Percentiles rank a stretch among this genome's conserved stretches.
Evolutionary conservation across 1,284 basidiomycete species (phyloP).

Genomic region (Mycosarcoma mackinlayi): DNA sequence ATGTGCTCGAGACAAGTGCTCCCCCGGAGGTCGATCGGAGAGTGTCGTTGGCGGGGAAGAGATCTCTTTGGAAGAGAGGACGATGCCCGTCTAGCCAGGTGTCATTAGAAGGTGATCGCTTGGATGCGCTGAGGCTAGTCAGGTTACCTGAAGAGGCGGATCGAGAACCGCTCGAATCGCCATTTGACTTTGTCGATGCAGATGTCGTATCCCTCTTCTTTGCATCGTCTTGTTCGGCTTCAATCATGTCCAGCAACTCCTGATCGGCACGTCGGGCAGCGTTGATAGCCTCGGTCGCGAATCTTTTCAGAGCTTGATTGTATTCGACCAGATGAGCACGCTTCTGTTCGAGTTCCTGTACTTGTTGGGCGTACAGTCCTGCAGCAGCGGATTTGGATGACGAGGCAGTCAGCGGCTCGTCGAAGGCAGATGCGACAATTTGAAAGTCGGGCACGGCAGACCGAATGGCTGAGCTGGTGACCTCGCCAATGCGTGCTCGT

Average conservation of each 20-base stretch:
- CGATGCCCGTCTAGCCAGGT: constrained; percentile 40
- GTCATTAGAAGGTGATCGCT: constrained; percentile 14
- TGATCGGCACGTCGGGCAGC: constrained; percentile 37
- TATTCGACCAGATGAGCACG: constrained; percentile 44
- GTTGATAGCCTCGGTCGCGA: constrained; percentile 53
- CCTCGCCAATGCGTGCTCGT: constrained; percentile 48
- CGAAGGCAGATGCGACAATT: constrained; percentile 43
- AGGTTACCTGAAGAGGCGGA: constrained; percentile 22
- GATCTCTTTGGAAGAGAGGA: constrained; percentile 47
- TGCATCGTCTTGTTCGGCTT: constrained; percentile 37
- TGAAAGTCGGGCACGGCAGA: constrained; percentile 50
- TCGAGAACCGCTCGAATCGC: constrained; percentile 17
- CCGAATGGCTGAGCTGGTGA: constrained; percentile 50
- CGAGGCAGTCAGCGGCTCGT: constrained; percentile 18
- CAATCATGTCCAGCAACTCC: constrained; percentile 39
- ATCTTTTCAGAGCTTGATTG: constrained; percentile 50
- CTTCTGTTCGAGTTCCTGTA: constrained; percentile 53
- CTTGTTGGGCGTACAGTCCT: constrained; percentile 36
- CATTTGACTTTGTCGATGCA: constrained; percentile 6
- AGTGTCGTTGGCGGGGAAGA: constrained; percentile 45
- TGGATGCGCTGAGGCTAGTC: constrained; percentile 1
- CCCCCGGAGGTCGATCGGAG: constrained; percentile 30
- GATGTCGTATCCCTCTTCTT: constrained; percentile 21
- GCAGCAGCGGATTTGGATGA: constrained; percentile 16
- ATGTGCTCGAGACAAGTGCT: constrained; percentile 21